Evolutionary conservation across 495 filamentous ascomycete species (phyloP), one percentile per base, ranked within the genome.

Genomic region (Annulohypoxylon bovei): DNA sequence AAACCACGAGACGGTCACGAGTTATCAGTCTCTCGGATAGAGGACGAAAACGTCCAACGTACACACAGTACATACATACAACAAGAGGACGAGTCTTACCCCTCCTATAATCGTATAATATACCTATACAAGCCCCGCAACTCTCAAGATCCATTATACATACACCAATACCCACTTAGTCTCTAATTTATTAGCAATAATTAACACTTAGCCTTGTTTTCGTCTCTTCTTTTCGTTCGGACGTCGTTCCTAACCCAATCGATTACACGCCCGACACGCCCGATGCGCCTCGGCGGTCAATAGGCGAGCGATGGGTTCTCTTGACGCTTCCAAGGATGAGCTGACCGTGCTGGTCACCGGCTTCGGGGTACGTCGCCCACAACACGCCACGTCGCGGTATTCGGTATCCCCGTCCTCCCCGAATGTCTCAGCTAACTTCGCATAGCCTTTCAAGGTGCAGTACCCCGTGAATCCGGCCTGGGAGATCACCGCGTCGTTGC

Each of bases 321-420:
- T 75, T 14, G 71, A 64, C 54, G 32, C 47, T 39, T 70, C 70
- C 47, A 63, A 81, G 40, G 78, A 85, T 32, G 87, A 90, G 71
- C 77, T 92, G 70, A 90, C 83, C 20, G 88, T 93, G 40, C 76
- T 92, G 44, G 84, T 93, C 62, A 93, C 91, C 14, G 91, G 91
- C 30, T 93, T 92, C 70, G 88, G 85, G 40, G 91, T 93, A 83
- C 76, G 88, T 82, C 60, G 42, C 53, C 49, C 60, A 18, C 70
- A 67, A 60, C 67, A 66, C 67, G 35, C 9, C 30, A 52, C 28
- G 33, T 16, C 22, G 8, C 44, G 44, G 58, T 35, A 30, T 33
- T 46, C 56, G 14, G 20, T 9, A 50, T 27, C 39, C 37, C 27
- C 27, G 25, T 12, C 25, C 46, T 35, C 32, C 22, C 54, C 8